Base-by-base conservation (phyloP, 2,329 filamentous ascomycete species). In the Celoporthe dispersa region DNA sequence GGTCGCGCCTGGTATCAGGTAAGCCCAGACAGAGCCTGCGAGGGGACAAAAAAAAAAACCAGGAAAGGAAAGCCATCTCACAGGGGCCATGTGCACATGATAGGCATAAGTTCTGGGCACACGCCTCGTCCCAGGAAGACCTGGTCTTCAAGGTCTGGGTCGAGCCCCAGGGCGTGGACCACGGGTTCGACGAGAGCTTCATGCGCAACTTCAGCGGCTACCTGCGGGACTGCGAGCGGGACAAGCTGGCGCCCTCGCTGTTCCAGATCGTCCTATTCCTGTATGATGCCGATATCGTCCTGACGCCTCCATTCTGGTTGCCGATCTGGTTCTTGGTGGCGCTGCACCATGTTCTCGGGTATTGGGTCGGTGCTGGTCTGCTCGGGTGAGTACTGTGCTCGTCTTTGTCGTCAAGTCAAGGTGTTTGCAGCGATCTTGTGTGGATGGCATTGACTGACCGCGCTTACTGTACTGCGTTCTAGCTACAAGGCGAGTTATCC, bases 101-200 rank as follows among this genome's bases (percentile, higher is more conserved):
- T 25, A 71, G 70, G n/a, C 67, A 71, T 2, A 48, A 2, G 2
- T 71, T 71, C 61, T 69, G 70, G 70, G 31, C 59, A 1, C 67
- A 71, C 28, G 6, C 19, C 2, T 65, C 70, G 6, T 67, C 59
- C 0, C 55, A 25, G 12, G 64, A 71, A 35, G 67, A 70, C 28
- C 60, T 71, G n/a, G 19, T 69, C 51, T 69, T 71, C 67, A 65
- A 51, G 6, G 64, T 69, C 41, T 71, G 63, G 64, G 64, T 65
- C 3, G 70, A 71, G 28, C 67, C 70, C 4, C 67, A 71, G 33
- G 70, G 60, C 33, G 28, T 71, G 31, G 67, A 71, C 57, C 53
- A 70, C 44, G 64, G 67, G 33, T 67, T 71, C 64, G 70, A 71
- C 44, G 67, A 71, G 64, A 61, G 53, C 25, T 70, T 69, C n/a